Base-by-base conservation (phyloP, 768 basidiomycete genomes). In the Boletus huronensis region DNA sequence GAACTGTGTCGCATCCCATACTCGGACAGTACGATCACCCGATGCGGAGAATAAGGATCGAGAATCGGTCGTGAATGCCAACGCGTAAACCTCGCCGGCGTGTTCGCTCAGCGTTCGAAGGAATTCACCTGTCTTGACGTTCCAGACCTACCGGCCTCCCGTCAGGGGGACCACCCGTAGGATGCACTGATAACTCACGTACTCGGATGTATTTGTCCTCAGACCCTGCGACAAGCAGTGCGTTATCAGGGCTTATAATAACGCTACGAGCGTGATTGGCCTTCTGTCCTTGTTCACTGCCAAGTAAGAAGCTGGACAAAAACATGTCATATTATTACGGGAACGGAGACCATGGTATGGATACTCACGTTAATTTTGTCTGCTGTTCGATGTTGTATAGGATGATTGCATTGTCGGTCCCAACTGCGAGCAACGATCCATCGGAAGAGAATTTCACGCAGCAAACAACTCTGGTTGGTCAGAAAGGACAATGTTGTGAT, bases 51-150 rank as follows among this genome's bases (percentile, higher is more conserved):
- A 60, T 39, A 77, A 46, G 25, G 53, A 58, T 46, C 57, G 61
- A 25, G 73, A 76, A 62, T 74, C 67, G 36, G 61, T 17, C 44
- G 72, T 68, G 58, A 75, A 73, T 2, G 67, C 63, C 34, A 76
- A 47, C 3, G 69, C 65, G 16, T 78, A 79, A 34, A 76, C 65
- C 39, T 64, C 68, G 48, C 67, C 65, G 25, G 48, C 52, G 50
- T 76, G 75, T 17, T 70, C 75, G 25, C 55, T 55, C 56, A 74
- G 48, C 26, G 59, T 65, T 47, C 53, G 68, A 46, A 72, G 59
- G 48, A 65, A 69, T 46, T 66, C 59, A 3, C 62, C 59, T 26
- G 68, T 61, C 35, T 58, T 57, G 6, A 62, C 32, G 51, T 48
- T 59, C 69, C 69, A 70, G 50, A 70, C 56, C 69, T 70, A 42